Evolutionary conservation across 257 asterid species (phyloP), one percentile per base, ranked within the genome.

Genomic region (Fraxinus pennsylvanica): DNA sequence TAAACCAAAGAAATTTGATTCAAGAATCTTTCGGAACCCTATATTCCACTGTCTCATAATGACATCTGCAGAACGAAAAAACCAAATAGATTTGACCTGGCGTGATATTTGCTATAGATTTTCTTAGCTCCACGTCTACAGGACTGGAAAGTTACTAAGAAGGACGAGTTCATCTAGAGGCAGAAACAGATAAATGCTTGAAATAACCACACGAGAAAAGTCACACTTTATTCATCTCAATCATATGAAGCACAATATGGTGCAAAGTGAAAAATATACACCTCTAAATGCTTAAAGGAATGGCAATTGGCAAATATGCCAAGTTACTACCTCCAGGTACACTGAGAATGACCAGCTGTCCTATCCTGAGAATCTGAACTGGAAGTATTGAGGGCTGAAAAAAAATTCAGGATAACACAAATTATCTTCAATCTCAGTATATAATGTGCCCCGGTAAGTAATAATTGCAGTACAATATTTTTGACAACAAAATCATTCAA

Each of bases 361-460:
- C 99, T 78, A 95, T 91, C 89, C 94, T 88, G 84, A 95, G 80
- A 76, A 91, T 90, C 90, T 95, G 99, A 83, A 95, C 75, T 12
- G 99, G 99, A 89, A 95, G 98, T 81, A 95, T 82, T 27, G 96
- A 86, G 79, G 99, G 99, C 99, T 95, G 92, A 86, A 83, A 83
- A 83, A 29, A 25, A 14, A 35, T 50, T 9, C 15, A 17, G 78
- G 73, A 47, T 81, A 68, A 76, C 27, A 5, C 75, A 35, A 73
- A 30, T 1, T 43, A 71, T 77, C 66, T 77, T 70, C 61, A 69
- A 73, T 74, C 22, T 43, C 74, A 47, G 81, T 61, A 71, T 39
- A 14, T 54, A 52, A 15, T n/a, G 67, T 36, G 76, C 72, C 29
- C 69, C 50, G 47, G 63, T 32, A 35, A 27, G 79, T 73, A 68